Base-by-base conservation (phyloP, 495 filamentous ascomycete genomes). In the Penicillium paradoxum region DNA sequence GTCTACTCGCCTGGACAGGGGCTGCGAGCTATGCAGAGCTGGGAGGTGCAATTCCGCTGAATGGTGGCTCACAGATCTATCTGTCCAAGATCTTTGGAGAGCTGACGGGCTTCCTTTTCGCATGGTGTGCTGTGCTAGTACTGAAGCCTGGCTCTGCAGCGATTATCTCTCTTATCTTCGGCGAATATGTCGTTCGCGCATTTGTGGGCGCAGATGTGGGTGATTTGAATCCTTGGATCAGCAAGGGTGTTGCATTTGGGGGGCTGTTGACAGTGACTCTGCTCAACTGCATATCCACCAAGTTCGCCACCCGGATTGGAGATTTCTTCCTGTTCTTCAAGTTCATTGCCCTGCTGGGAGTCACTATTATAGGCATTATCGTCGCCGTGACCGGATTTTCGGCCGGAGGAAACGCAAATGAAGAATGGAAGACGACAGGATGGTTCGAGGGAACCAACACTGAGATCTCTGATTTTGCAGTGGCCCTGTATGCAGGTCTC, bases 321-420 rank as follows among this genome's bases (percentile, higher is more conserved):
- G 91, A 98, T 64, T 68, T 89, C 45, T 87, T 97, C 70, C 92
- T 97, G 89, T 90, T 97, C 70, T 78, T 97, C 67, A 98, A 98
- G 67, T 96, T 98, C 61, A 72, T 95, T 39, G 91, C 90, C 25
- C 71, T 98, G 56, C 66, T 97, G 36, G 91, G 84, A 9, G 88
- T 98, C 46, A 91, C 95, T 0, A 73, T 96, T 30, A 88, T 84
- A 14, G 93, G 93, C 33, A 84, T 97, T 55, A 84, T 97, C 15
- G 95, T 97, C 4, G 93, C 93, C 1, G 72, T 80, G 9, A 97
- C 93, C 5, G 92, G 91, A 6, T 80, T 85, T 51, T 88, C 91
- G 2, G 84, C 78, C 48, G 83, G 83, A 33, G 89, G 89, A 13
- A 74, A 77, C 46, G 84, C 91, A 24, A 95, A 82, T 63, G 74